Percentiles rank a stretch among this genome's conserved stretches.
Conservation (phyloP, 805 yeast genomes). For the Teunomyces cretensis region DNA sequence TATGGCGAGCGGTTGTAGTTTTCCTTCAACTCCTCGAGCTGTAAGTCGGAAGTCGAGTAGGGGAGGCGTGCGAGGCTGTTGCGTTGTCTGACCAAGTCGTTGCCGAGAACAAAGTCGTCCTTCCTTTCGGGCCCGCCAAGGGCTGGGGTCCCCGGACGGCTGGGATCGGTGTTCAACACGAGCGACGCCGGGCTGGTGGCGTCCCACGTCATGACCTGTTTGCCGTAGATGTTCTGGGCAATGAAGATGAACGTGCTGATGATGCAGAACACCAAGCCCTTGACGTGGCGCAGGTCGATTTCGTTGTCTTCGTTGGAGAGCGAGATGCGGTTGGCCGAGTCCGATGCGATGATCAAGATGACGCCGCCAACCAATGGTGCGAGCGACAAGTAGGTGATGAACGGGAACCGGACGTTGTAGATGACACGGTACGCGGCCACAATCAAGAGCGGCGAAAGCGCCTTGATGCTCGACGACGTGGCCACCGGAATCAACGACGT, state of each 20-base stretch:
- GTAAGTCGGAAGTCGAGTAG: constrained; percentile 33
- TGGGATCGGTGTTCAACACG: constrained; percentile 23
- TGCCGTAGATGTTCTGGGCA: constrained; percentile 82
- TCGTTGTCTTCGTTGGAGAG: constrained; percentile 10
- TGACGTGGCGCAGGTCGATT: constrained; percentile 34
- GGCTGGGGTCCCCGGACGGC: neutral
- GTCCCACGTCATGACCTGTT: constrained; percentile 67
- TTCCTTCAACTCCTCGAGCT: constrained; percentile 16
- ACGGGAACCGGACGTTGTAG: constrained; percentile 51
- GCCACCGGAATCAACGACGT: constrained; percentile 66
- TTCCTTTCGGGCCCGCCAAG: neutral
- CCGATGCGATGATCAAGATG: constrained; percentile 43
- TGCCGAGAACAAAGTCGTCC: neutral
- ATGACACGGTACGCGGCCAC: constrained; percentile 54
- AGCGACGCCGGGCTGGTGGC: constrained; percentile 26
- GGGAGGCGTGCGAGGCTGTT: constrained; percentile 25
- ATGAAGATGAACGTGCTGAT: constrained; percentile 75
- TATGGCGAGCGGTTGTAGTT: constrained; percentile 10
- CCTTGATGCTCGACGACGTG: constrained; percentile 69
- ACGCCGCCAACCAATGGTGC: constrained; percentile 56
- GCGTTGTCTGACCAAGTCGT: constrained; percentile 20
- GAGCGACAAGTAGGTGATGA: constrained; percentile 50
- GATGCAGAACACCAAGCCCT: constrained; percentile 70
- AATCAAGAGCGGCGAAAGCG: constrained; percentile 62
- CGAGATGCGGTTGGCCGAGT: constrained; percentile 14